Evolutionary conservation across 306 rosid genomes (phyloP).

Genomic region (Begonia peltatifolia): DNA sequence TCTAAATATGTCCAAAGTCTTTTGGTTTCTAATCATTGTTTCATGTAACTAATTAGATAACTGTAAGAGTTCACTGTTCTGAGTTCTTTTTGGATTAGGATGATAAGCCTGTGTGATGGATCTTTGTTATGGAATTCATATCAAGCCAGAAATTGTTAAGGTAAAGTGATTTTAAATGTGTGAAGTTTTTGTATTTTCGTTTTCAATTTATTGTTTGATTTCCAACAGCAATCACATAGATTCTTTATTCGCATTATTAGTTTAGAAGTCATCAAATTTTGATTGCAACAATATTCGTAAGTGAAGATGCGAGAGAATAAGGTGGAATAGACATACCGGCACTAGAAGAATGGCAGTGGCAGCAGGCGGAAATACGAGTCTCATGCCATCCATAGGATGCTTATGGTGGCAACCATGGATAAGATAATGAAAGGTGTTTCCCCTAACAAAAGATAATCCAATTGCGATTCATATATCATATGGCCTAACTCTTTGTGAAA

Average conservation of each 20-base stretch:
- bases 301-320: not conserved
- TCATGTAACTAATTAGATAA: too few species aligned
- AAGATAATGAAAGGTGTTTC: conserved; percentile 81
- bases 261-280: too few species aligned
- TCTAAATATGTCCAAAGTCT: too few species aligned
- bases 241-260: too few species aligned
- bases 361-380: conserved; percentile 94
- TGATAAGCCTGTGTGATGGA: not conserved
- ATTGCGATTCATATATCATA: too few species aligned
- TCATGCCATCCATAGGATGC: conserved; percentile 93
- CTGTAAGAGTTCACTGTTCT: too few species aligned
- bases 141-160: too few species aligned
- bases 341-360: conserved; percentile 57
- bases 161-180: not conserved
- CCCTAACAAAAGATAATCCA: conserved; percentile 33
- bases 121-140: not conserved
- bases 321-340: not conserved
- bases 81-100: too few species aligned
- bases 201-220: too few species aligned
- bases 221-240: too few species aligned
- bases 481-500: too few species aligned
- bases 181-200: not conserved
- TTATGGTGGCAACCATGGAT: conserved; percentile 98
- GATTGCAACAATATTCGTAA: too few species aligned
- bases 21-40: not conserved